phyloP scores from a whole-genome alignment of 228 moss, liverwort and hornwort species.

The Sphagnum magellanicum region DNA sequence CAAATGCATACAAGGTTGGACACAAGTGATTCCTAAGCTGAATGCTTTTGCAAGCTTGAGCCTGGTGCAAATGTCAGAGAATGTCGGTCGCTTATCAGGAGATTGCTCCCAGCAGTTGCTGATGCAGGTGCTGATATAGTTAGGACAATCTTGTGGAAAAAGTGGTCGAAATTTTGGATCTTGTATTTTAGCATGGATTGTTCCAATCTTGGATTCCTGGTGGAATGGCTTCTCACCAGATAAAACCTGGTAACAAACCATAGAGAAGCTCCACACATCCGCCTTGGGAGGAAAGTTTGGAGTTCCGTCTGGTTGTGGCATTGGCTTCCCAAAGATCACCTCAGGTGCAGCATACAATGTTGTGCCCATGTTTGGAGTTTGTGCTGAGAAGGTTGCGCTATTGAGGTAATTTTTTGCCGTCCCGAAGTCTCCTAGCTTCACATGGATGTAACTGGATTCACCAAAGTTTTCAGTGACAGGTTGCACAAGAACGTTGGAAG shows the following conservation, averaged over 20 bases:
- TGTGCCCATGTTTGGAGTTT: constrained; percentile 6
- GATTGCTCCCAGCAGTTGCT: constrained; percentile 14
- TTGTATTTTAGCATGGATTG: constrained; percentile 1
- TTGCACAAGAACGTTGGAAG: constrained; percentile 16
- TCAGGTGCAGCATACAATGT: constrained; percentile 18
- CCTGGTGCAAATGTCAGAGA: background rate
- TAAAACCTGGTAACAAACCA: constrained; percentile 16
- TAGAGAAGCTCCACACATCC: constrained; percentile 25
- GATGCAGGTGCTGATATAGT: constrained; percentile 20
- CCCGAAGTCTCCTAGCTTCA: constrained; percentile 23
- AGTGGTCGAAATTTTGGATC: background rate
- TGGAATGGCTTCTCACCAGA: constrained; percentile 13
- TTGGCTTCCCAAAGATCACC: constrained; percentile 4
- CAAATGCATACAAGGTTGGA: too few species aligned
- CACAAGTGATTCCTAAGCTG: too few species aligned
- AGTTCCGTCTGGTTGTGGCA: background rate
- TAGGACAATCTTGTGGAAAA: constrained; percentile 13
- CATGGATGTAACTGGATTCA: constrained; percentile 9
- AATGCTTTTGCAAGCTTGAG: too few species aligned
- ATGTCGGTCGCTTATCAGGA: constrained; percentile 20
- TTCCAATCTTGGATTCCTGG: background rate
- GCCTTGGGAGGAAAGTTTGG: constrained; percentile 14
- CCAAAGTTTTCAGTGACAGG: constrained; percentile 7
- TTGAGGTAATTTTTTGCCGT: constrained; percentile 6
- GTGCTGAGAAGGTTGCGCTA: constrained; percentile 5